Evolutionary conservation across 257 asterid genomes (phyloP), one percentile per base, ranked within the genome.

Genomic region (Linaria vulgaris): DNA sequence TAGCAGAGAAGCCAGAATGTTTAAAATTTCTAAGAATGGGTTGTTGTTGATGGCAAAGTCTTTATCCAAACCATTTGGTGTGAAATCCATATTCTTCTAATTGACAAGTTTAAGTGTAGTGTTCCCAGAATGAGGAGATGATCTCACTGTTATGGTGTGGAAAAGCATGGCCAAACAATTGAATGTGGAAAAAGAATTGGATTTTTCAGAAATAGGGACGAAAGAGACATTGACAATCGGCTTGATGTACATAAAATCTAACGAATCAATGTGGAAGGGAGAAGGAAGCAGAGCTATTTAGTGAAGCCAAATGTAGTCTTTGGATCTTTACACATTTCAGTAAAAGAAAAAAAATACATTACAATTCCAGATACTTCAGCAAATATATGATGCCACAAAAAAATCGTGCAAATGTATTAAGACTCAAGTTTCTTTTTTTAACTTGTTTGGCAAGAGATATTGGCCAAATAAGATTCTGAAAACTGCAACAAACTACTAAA

Each of bases 401-500:
- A 47, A 45, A 23, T 13, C 13, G 5, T 21, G 2, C 17, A 31
- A 31, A 31, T 21, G 20, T 12, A 57, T 16, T 19, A 23, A n/a
- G 49, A 48, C n/a, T 3, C 59, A 15, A 37, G 13, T 47, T 31
- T 46, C 34, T 16, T 20, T 37, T 58, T 58, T 63, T 30, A 2
- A 13, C 19, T 12, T 37, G 68, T 34, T n/a, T 16, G 47, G 38
- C 13, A 20, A n/a, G 61, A 56, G 39, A 13, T 51, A 27, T 30
- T 27, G 11, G 25, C 31, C 37, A 65, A 23, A 61, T 39, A 50
- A 54, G 24, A 51, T 50, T 16, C 24, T 54, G 27, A 49, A 37
- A 16, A 30, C 10, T 2, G 44, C 11, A 63, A 13, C 44, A 22
- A 31, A 10, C 23, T 24, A 5, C 38, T 47, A 20, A 48, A 45